phyloP scores from a whole-genome alignment of 495 filamentous ascomycete genomes.

The Trichoderma erinaceum region DNA sequence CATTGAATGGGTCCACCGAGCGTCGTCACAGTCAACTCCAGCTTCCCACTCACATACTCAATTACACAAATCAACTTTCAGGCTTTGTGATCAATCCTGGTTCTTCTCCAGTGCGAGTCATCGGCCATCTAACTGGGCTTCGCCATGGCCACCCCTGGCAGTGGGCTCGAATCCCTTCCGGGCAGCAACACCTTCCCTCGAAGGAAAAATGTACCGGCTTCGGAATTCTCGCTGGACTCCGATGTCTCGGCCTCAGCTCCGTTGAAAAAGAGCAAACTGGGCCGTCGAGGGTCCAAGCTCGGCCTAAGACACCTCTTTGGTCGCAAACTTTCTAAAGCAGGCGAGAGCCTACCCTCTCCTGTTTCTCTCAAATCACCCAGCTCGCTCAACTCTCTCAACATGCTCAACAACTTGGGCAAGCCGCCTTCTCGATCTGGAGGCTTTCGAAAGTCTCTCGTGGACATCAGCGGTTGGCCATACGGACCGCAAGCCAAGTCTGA shows the following conservation, averaged over 20 bases:
- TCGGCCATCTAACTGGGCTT: background rate
- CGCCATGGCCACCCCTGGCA: background rate
- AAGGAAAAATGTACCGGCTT: background rate
- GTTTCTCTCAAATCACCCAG: background rate
- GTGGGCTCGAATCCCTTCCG: background rate
- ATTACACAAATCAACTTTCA: background rate
- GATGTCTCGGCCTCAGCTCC: slow-evolving; percentile 19
- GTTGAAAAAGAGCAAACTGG: slow-evolving; percentile 22
- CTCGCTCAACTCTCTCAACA: background rate
- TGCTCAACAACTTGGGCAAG: slow-evolving; percentile 19
- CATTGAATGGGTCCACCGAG: slow-evolving; percentile 1
- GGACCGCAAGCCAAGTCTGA: slow-evolving; percentile 36
- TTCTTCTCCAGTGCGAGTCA: background rate
- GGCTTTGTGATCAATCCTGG: background rate
- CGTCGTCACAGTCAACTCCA: background rate
- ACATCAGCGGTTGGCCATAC: slow-evolving; percentile 39
- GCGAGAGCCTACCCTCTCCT: slow-evolving; percentile 22
- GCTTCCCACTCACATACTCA: background rate
- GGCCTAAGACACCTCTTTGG: slow-evolving; percentile 46
- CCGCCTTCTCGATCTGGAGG: slow-evolving; percentile 27
- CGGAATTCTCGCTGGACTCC: background rate
- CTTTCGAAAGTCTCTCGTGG: slow-evolving; percentile 39
- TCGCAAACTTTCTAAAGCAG: slow-evolving; percentile 23
- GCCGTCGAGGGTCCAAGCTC: slow-evolving; percentile 42
- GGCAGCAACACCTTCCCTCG: background rate